Conservation (phyloP, 768 basidiomycete species). For the Mycena indigotica region DNA sequence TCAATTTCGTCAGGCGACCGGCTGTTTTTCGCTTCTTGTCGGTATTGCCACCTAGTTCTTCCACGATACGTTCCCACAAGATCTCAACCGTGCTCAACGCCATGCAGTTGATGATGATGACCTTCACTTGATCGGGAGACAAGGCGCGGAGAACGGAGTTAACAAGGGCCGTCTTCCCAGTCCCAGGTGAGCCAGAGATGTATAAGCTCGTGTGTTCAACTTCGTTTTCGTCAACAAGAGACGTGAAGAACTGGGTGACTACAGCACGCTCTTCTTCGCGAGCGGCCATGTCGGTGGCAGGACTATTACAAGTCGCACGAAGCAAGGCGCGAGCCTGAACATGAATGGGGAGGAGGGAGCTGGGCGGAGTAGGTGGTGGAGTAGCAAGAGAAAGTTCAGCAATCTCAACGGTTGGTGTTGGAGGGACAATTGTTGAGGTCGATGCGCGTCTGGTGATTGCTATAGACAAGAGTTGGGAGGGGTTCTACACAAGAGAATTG, state of each 20-base stretch:
- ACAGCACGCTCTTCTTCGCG: conserved; percentile 63
- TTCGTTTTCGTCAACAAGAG: conserved; percentile 46
- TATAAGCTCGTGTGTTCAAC: conserved; percentile 59
- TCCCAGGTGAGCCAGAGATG: conserved; percentile 91
- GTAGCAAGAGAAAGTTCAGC: conserved; percentile 52
- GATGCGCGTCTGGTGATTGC: conserved; percentile 53
- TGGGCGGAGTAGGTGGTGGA: conserved; percentile 64
- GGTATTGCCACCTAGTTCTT: conserved; percentile 46
- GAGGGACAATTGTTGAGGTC: conserved; percentile 43
- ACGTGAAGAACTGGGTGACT: conserved; percentile 61
- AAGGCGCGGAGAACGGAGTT: conserved; percentile 58
- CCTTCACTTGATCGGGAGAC: conserved; percentile 44
- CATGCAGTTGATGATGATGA: conserved; percentile 79
- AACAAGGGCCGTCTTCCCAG: conserved; percentile 87
- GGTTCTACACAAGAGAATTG: neutral
- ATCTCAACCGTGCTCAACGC: conserved; percentile 65
- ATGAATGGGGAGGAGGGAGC: conserved; percentile 50
- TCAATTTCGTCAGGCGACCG: conserved; percentile 42
- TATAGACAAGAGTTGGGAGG: conserved; percentile 27
- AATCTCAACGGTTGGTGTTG: conserved; percentile 49
- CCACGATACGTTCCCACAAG: conserved; percentile 69
- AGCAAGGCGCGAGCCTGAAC: conserved; percentile 68
- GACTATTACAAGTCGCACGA: conserved; percentile 66
- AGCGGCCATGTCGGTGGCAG: conserved; percentile 58
- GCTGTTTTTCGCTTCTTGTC: conserved; percentile 38